Base-by-base conservation (phyloP, 805 yeast genomes). In the Diddensiella caesifluorescens region DNA sequence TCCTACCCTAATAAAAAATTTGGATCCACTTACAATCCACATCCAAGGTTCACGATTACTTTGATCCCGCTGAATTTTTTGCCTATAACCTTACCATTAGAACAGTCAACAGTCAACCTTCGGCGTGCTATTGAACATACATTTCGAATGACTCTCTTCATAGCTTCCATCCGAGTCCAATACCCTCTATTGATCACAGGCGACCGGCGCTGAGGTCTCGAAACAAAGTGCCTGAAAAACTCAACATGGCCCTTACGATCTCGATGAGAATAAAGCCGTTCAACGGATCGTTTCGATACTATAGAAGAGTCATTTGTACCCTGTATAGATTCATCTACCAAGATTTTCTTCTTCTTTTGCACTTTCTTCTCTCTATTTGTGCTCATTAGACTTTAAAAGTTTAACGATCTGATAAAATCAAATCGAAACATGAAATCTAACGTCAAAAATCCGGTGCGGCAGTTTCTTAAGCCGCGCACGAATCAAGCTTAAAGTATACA, bases 291-390 rank as follows among this genome's bases (percentile, higher is more conserved):
- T 53, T 84, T 84, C 2, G 92, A 83, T 1, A 83, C 88, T 37
- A 85, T 84, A 0, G 94, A 84, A 5, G 87, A 83, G 52, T 80
- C 83, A 55, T 85, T 84, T 2, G 95, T 84, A 2, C 86, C 88
- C 61, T 84, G 94, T n/a, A 84, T 79, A 22, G 81, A 80, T 23
- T 77, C 60, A 58, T 81, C 88, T 26, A 75, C 34, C 15, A 51
- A 15, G 12, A 30, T 37, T 27, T 29, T 35, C 28, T 49, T 49
- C 35, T 41, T 41, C 23, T 39, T 22, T 33, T 42, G 13, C 34
- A 34, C 13, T 22, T 41, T 35, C 19, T 32, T 21, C 16, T 36
- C n/a, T 26, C 22, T 19, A 23, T n/a, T n/a, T n/a, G n/a, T n/a
- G n/a, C n/a, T n/a, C n/a, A n/a, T n/a, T n/a, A n/a, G n/a, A n/a